Evolutionary conservation across 139 green algal genomes (phyloP), one percentile per base, ranked within the genome.

Genomic region (Picochlorum sp.): DNA sequence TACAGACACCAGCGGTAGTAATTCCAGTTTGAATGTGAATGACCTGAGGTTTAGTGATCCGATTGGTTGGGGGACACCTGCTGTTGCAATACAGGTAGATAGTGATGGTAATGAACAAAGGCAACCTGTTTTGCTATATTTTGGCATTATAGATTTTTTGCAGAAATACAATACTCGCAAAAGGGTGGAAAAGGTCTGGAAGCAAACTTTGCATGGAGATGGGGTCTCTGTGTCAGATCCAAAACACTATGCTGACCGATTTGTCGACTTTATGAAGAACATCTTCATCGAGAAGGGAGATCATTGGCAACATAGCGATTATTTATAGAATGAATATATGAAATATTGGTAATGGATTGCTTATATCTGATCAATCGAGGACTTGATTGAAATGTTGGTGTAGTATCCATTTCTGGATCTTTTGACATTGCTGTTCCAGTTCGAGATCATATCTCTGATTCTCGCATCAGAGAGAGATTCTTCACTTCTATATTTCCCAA

Each of bases 141-240:
- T 91, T 58, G 85, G 82, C 28, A 87, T 93, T 70, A 87, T 92
- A 49, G 82, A 91, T 63, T 87, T 90, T 34, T 68, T 89, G 21
- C 85, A 93, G 69, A 71, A 86, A n/a, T 93, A 91, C 62, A 82
- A 80, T 16, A 14, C 71, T 11, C 56, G 71, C 20, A 94, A 94
- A 74, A 54, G 62, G 18, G 10, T 83, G 28, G 86, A 94, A 72
- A 76, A 80, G 51, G 26, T 51, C 3, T 65, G 75, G 49, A 94
- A 92, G 77, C 61, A 57, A 4, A 24, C 80, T 9, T 23, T 89
- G 56, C 68, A 83, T 50, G 72, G 74, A n/a, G 65, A 71, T 32
- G 68, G 66, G 1, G 82, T 92, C 4, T 84, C 71, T 1, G 80
- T 85, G 16, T 64, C 79, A 18, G 61, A 82, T 44, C 86, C 86